phyloP scores from a whole-genome alignment of 805 yeast species.

The Candida ovalis region DNA sequence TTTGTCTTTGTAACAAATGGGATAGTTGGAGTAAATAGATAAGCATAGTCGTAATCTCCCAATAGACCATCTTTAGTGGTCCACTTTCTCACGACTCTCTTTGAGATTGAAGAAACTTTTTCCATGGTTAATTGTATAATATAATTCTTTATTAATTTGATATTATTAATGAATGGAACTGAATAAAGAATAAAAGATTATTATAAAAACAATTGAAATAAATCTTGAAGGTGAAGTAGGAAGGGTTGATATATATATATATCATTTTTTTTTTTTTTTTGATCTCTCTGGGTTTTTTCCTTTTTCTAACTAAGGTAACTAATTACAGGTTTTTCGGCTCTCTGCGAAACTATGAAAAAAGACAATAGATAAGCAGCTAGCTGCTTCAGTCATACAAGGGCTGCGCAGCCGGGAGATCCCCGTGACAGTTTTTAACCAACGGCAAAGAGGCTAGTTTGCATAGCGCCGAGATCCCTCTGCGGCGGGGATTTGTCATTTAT shows the following conservation, averaged over 20 bases:
- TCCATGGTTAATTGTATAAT: background rate
- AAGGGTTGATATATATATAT: no score
- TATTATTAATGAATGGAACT: background rate
- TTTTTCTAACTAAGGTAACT: background rate
- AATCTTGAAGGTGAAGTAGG: no score
- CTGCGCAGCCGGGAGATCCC: background rate
- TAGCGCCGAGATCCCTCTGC: background rate
- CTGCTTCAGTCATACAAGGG: background rate
- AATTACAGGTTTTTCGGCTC: background rate
- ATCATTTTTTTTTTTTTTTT: background rate
- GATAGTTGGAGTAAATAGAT: conserved; percentile 73
- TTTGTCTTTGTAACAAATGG: conserved; percentile 55
- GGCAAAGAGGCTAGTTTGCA: background rate
- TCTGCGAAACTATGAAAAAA: background rate
- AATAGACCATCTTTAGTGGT: conserved; percentile 76
- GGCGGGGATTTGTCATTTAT: no score
- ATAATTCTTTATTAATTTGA: background rate
- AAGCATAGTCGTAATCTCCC: conserved; percentile 85
- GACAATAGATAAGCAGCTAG: background rate
- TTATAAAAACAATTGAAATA: no score
- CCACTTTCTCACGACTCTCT: conserved; percentile 20
- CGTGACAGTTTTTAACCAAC: background rate
- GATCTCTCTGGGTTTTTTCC: no score
- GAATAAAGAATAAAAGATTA: background rate
- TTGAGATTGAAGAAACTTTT: conserved; percentile 3